Percentiles rank a stretch among this genome's conserved stretches.
Conservation (phyloP, 2,329 filamentous ascomycete genomes). For the Emmonsiellopsis sp. region DNA sequence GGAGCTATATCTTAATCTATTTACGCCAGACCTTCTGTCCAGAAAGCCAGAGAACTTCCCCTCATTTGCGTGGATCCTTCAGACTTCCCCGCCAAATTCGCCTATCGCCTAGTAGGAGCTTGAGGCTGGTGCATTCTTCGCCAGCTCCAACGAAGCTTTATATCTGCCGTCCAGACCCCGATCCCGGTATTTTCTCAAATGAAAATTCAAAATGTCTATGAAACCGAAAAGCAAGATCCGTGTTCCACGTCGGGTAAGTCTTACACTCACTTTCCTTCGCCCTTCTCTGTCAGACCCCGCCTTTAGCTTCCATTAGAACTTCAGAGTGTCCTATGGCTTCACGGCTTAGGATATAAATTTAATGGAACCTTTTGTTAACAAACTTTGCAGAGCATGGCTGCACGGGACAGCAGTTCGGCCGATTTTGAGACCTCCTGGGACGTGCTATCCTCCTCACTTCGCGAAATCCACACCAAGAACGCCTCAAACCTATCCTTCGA, state of each 20-base stretch:
- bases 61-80: background rate
- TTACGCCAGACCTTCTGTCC: too few species aligned
- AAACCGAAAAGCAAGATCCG: slow-evolving; percentile 55
- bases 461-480: slow-evolving; percentile 85
- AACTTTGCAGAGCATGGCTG: slow-evolving; percentile 42
- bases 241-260: slow-evolving; percentile 56
- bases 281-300: background rate
- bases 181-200: background rate
- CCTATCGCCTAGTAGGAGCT: background rate
- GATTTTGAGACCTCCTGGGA: slow-evolving; percentile 85
- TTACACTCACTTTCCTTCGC: slow-evolving; percentile 3
- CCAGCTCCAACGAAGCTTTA: background rate
- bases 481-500: slow-evolving; percentile 88
- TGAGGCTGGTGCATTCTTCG: background rate
- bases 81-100: background rate
- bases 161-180: background rate
- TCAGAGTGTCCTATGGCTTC: background rate
- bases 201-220: slow-evolving; percentile 25
- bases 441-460: slow-evolving; percentile 64
- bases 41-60: background rate
- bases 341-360: background rate
- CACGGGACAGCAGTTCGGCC: slow-evolving; percentile 45
- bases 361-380: background rate
- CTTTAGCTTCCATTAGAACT: background rate
- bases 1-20: too few species aligned